Evolutionary conservation across 2,329 filamentous ascomycete species (phyloP), one percentile per base, ranked within the genome.

Genomic region (Fusarium equiseti): DNA sequence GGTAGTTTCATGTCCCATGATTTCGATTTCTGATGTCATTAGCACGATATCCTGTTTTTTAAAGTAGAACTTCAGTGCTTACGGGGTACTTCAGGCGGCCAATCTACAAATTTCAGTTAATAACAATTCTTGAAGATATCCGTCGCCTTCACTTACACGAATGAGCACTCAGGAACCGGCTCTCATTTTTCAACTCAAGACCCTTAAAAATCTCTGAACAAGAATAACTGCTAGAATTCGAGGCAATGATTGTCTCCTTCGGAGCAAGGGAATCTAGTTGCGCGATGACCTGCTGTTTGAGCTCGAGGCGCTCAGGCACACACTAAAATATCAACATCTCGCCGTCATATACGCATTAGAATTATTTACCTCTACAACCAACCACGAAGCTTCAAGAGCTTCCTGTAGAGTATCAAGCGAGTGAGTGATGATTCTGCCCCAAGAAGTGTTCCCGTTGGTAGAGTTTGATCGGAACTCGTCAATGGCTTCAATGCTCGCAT

Each of bases 221-320:
- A 9, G 79, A 79, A 66, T 83, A 84, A 53, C 83, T 84, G 61
- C 83, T 84, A 1, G 83, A 85, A 55, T 85, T 85, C 0, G 82
- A 83, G 0, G 81, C 83, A 46, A 85, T 79, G 8, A 84, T 81
- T 0, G 79, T 79, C 1, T 79, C 76, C 1, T 73, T 60, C 1
- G 75, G 70, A 0, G 83, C 78, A 3, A 81, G 49, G 2, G 75
- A 60, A 66, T 84, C 83, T 4, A 85, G 73, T 24, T 84, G 71
- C 1, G 63, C 45, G 26, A 85, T 79, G 7, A 83, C 74, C 4
- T 76, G 69, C 48, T 74, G 78, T 66, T 85, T 85, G n/a, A 84
- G 71, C 0, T 74, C 44, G 10, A 85, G 71, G 27, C 77, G 76
- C 64, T 85, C 83, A 0, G 83, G 83, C 10, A 85, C 78, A 58